Base-by-base conservation (phyloP, 192 early-diverging fungal species). In the Paraglomus brasilianum region DNA sequence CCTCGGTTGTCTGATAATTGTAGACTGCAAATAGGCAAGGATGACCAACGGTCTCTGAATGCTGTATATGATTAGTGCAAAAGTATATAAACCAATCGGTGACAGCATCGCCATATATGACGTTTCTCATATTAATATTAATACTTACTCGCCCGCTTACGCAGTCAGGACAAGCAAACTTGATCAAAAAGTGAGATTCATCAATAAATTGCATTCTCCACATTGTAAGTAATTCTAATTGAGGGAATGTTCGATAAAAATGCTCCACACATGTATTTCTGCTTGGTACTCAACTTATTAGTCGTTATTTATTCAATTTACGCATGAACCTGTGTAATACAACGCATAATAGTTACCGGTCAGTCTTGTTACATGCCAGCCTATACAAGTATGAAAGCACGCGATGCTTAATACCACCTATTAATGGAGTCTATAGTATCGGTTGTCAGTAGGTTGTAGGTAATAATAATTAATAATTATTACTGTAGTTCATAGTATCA, bases 121-220 rank as follows among this genome's bases (percentile, higher is more conserved):
- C 1, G 17, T 60, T 8, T 19, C 24, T 46, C n/a, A 9, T 4
- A 66, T 24, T 10, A 49, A 15, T n/a, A 47, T 6, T 45, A 56
- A 17, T 39, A 58, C 75, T 62, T 78, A 85, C 85, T 56, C 79
- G 61, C 9, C 83, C 78, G n/a, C 76, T 52, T 13, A 83, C 73
- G 71, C 81, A 76, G 39, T 83, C 82, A n/a, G 81, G 43, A 46
- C 72, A 78, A 21, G 86, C 87, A 71, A 90, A 87, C 71, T 92
- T 92, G 72, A 92, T 85, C 19, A 92, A 64, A 13, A 92, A 64
- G 13, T 78, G 73, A 1, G 73, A 68, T 21, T 79, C 78, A 53
- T 86, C 80, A 17, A 92, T 60, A 51, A 91, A 87, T 70, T 90
- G 87, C 75, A 87, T 83, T 57, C 84, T 75, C 86, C 87, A 91